Conservation (phyloP, 805 yeast genomes). For the Zygosaccharomyces lentus region DNA sequence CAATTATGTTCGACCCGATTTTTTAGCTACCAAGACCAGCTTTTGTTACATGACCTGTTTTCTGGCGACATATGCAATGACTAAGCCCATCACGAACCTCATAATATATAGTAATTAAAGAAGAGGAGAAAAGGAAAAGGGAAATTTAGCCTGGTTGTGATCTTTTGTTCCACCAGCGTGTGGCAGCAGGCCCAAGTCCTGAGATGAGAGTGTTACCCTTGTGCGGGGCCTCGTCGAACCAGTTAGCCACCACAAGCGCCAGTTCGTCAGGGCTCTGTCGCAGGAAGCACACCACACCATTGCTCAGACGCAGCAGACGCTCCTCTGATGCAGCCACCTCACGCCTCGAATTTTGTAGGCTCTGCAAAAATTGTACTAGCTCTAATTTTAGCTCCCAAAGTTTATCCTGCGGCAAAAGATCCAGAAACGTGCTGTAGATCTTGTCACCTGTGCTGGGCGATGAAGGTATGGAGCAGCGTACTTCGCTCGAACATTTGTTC, state of each 20-base stretch:
- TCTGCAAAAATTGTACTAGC: slow-evolving; percentile 16
- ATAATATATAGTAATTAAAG: neutral
- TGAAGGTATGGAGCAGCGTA: slow-evolving; percentile 27
- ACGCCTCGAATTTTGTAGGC: slow-evolving; percentile 18
- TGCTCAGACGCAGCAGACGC: slow-evolving; percentile 29
- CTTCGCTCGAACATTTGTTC: slow-evolving; percentile 12
- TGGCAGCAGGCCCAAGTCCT: slow-evolving; percentile 25
- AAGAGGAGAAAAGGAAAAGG: neutral
- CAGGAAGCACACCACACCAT: slow-evolving; percentile 33
- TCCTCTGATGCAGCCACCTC: slow-evolving; percentile 21
- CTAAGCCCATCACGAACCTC: neutral
- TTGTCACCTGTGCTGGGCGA: slow-evolving; percentile 13
- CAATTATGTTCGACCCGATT: neutral
- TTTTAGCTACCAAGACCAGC: slow-evolving; percentile 8
- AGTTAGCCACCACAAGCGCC: slow-evolving; percentile 27
- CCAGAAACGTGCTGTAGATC: slow-evolving; percentile 22
- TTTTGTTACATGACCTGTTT: slow-evolving; percentile 20
- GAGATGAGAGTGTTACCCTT: slow-evolving; percentile 13
- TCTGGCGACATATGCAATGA: slow-evolving; percentile 23
- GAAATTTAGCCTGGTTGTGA: neutral
- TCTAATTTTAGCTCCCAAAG: slow-evolving; percentile 27
- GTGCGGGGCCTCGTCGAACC: slow-evolving; percentile 23
- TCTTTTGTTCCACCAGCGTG: slow-evolving; percentile 23
- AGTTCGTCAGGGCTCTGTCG: slow-evolving; percentile 17
- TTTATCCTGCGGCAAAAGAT: slow-evolving; percentile 21